Conservation (phyloP, 768 basidiomycete species). For the Mycena olivaceomarginata region DNA sequence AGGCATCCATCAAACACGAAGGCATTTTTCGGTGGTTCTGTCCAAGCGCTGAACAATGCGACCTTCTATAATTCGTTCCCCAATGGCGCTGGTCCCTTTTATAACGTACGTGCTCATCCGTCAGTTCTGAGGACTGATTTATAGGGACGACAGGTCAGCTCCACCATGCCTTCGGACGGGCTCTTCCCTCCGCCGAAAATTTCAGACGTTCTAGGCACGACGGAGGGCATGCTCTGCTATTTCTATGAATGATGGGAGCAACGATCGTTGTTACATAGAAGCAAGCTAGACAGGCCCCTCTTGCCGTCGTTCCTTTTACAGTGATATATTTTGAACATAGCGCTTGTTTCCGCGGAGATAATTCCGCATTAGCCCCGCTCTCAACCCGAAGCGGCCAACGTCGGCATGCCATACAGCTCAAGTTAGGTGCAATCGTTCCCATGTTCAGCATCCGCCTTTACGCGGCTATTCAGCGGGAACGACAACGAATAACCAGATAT, state of each 20-base stretch:
- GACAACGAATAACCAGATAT: too few species aligned
- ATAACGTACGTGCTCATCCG: conserved; percentile 24
- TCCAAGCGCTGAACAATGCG: conserved; percentile 50
- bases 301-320: too few species aligned
- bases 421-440: too few species aligned
- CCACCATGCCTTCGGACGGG: conserved; percentile 52
- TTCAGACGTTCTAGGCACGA: conserved; percentile 55
- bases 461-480: too few species aligned
- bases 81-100: conserved; percentile 49
- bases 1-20: conserved; percentile 46
- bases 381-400: too few species aligned
- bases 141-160: conserved; percentile 37
- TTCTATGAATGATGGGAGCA: conserved; percentile 52
- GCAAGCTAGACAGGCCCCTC: too few species aligned
- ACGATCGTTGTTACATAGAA: too few species aligned
- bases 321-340: too few species aligned
- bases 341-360: too few species aligned
- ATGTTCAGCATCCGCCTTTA: too few species aligned
- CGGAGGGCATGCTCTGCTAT: conserved; percentile 57
- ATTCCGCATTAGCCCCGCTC: too few species aligned
- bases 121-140: conserved; percentile 2
- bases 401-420: too few species aligned
- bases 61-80: conserved; percentile 51
- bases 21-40: conserved; percentile 55
- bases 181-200: conserved; percentile 52